Percentiles rank a stretch among this genome's conserved stretches.
Evolutionary conservation across 1,284 basidiomycete genomes (phyloP).

Genomic region (Ustilago vetiveriae): DNA sequence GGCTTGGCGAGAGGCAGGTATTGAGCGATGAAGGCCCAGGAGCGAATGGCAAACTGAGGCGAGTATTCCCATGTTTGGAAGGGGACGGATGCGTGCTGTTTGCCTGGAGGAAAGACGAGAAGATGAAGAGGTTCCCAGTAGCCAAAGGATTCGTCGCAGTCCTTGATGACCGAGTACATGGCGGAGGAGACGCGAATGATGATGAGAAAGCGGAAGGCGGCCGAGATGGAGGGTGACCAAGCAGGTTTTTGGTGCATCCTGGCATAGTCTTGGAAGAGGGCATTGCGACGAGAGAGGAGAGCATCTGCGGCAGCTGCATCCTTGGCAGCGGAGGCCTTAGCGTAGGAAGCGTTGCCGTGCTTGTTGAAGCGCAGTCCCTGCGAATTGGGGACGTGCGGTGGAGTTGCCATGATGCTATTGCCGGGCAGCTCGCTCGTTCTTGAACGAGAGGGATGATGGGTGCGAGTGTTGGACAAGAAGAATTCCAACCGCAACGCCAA

Average conservation of each 20-base stretch:
- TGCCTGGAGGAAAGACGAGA: conserved; percentile 71
- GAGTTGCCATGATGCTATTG: conserved; percentile 32
- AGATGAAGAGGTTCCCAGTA: conserved; percentile 97
- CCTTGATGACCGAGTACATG: conserved; percentile 93
- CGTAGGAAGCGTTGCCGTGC: conserved; percentile 23
- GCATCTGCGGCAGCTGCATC: conserved; percentile 36
- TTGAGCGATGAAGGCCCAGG: conserved; percentile 86
- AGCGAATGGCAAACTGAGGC: conserved; percentile 86
- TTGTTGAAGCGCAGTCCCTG: conserved; percentile 44
- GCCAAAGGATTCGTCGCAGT: conserved; percentile 95
- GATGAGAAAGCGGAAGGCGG: conserved; percentile 83
- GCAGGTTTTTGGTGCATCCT: conserved; percentile 38
- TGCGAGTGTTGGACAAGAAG: conserved; percentile 7
- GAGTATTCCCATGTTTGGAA: conserved; percentile 99
- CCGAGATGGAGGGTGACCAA: conserved; percentile 70
- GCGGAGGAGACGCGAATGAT: conserved; percentile 82
- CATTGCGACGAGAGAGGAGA: conserved; percentile 42
- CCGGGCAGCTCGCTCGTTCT: too few species aligned
- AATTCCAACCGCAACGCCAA: not conserved
- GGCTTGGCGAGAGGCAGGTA: conserved; percentile 57
- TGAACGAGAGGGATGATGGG: not conserved
- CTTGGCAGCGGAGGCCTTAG: conserved; percentile 31
- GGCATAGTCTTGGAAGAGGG: conserved; percentile 43
- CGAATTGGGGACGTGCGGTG: conserved; percentile 20
- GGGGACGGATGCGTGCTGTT: conserved; percentile 59